Base-by-base conservation (phyloP, 768 basidiomycete genomes). In the Tulasnella calospora region DNA sequence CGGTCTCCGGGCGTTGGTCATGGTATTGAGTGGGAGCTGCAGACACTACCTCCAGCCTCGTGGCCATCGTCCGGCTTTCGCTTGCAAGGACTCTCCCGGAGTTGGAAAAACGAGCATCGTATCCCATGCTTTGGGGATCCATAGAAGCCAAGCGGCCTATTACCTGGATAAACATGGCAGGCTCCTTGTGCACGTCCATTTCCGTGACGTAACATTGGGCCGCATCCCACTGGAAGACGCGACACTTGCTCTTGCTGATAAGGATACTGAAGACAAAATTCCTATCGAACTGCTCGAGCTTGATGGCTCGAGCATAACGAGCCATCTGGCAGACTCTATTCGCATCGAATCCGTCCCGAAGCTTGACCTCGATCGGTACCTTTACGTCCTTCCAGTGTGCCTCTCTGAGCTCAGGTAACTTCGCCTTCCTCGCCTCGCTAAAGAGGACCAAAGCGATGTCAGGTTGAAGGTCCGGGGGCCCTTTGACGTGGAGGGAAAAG, bases 231-330 rank as follows among this genome's bases (percentile, higher is more conserved):
- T 55, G 27, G 73, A 74, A 74, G 51, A 74, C 44, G 44, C 44
- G 73, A 74, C 73, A 74, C 33, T 21, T n/a, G 15, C 17, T 55
- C 73, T 47, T 44, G 44, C 73, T 74, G 44, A 74, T 74, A 21
- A 74, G n/a, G n/a, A 74, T 12, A 44, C 44, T 47, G 44, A n/a
- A 46, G 23, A 30, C 6, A n/a, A 23, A 74, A 46, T 74, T 74
- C n/a, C 73, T 36, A 35, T 74, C 73, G 7, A 51, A 51, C 73
- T 74, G 73, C 19, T 74, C 73, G 46, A 35, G 5, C 27, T 47
- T 74, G 44, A 74, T 35, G 30, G 23, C 73, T n/a, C 33, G 73
- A 41, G 46, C 73, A 33, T 74, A 74, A 23, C 41, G 73, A 74
- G 73, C 73, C 38, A 74, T 51, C 46, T 74, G 73, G 19, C 44